Percentiles rank a stretch among this genome's conserved stretches.
Conservation (phyloP, 768 basidiomycete genomes). For the Dioszegia aurantiaca region DNA sequence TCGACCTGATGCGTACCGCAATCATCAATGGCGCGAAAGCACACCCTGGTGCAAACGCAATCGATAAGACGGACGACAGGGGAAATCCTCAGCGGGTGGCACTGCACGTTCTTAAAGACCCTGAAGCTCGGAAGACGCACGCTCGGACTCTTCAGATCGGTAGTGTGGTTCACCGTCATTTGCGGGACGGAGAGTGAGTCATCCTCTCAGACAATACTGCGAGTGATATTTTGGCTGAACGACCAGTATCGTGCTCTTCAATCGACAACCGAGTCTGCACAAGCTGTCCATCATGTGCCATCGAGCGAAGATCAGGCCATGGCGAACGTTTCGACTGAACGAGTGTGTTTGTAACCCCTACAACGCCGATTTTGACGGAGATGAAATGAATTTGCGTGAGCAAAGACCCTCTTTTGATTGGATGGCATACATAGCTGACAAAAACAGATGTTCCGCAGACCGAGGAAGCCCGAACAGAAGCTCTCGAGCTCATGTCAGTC, state of each 20-base stretch:
- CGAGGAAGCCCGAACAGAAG: constrained; percentile 95
- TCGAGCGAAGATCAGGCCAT: constrained; percentile 83
- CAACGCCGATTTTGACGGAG: constrained; percentile 99
- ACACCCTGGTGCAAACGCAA: constrained; percentile 83
- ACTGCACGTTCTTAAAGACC: constrained; percentile 40
- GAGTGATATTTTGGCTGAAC: background rate
- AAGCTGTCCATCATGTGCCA: constrained; percentile 99
- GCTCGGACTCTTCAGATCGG: constrained; percentile 81
- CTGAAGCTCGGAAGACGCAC: constrained; percentile 52
- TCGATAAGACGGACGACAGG: constrained; percentile 32
- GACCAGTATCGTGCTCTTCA: constrained; percentile 81
- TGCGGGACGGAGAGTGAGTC: constrained; percentile 80
- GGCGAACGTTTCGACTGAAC: constrained; percentile 94
- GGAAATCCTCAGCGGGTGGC: constrained; percentile 31
- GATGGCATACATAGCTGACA: constrained; percentile 8
- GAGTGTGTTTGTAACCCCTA: constrained; percentile 99
- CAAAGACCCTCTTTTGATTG: too few species aligned
- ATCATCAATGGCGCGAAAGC: constrained; percentile 83
- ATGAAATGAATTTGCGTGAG: constrained; percentile 99
- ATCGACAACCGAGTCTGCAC: constrained; percentile 97
- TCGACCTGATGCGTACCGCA: constrained; percentile 68
- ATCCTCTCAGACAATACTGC: background rate
- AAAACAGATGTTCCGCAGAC: constrained; percentile 93
- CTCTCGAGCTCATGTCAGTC: constrained; percentile 92
- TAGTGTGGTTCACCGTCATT: constrained; percentile 90